phyloP scores from a whole-genome alignment of 73 alveolate genomes.

The Symbiodinium natans region DNA sequence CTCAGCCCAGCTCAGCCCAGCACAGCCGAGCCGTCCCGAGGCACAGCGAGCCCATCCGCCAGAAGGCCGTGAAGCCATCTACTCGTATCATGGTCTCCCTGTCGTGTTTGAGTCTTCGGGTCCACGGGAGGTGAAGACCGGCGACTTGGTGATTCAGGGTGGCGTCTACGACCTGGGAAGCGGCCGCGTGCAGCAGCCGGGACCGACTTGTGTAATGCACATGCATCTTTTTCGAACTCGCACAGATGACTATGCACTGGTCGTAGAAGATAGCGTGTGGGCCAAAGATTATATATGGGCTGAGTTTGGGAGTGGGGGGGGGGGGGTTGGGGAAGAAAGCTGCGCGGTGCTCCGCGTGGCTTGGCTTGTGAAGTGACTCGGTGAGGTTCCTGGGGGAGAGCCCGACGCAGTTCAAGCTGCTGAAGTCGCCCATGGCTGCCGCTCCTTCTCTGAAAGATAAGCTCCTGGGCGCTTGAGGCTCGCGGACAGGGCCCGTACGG shows the following conservation, averaged over 20 bases:
- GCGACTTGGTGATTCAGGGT: constrained; percentile 55
- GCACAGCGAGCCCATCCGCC: constrained; percentile 41
- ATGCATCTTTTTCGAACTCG: too few relatives aligned
- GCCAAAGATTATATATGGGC: too few relatives aligned
- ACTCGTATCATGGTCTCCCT: not conserved
- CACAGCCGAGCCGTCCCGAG: not conserved
- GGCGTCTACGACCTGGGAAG: constrained; percentile 44
- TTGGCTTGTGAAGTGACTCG: not conserved
- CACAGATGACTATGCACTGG: too few relatives aligned
- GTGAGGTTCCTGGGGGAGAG: constrained; percentile 34
- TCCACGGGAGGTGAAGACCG: constrained; percentile 22
- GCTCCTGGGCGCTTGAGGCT: constrained; percentile 23
- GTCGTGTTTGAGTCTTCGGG: not conserved
- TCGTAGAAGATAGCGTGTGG: too few relatives aligned
- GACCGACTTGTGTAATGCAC: not conserved
- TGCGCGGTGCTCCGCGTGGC: too few relatives aligned
- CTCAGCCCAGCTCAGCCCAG: not conserved
- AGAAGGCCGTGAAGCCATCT: not conserved
- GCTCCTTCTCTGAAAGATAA: constrained; percentile 11
- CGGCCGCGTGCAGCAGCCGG: constrained; percentile 26
- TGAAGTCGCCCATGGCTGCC: not conserved
- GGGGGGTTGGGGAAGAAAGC: too few relatives aligned
- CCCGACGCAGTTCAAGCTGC: constrained; percentile 22
- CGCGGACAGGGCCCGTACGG: too few relatives aligned
- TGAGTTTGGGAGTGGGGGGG: too few relatives aligned